Conservation (phyloP, 306 rosid genomes). For the Trichosanthes cucumerina region DNA sequence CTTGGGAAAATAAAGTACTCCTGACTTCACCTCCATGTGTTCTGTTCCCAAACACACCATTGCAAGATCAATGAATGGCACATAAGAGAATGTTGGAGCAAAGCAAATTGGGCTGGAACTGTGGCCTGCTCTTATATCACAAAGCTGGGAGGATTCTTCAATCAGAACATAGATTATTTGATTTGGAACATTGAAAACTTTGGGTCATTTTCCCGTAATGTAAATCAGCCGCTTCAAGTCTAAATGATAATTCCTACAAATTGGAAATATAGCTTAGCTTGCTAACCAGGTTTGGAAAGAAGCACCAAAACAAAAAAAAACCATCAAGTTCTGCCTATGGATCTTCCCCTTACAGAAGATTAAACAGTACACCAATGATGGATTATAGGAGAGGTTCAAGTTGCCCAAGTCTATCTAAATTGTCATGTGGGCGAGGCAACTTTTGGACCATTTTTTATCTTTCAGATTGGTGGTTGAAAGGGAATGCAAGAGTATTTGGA, state of each 20-base stretch:
- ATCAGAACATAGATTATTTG: not conserved
- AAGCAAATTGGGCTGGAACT: not conserved
- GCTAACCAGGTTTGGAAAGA: not conserved
- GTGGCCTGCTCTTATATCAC: not conserved
- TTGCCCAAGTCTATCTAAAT: not conserved
- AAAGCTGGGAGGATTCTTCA: not conserved
- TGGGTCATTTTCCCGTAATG: too few relatives aligned
- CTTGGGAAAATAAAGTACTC: not conserved
- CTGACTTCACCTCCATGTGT: not conserved
- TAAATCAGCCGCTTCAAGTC: not conserved
- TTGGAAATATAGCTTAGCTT: not conserved
- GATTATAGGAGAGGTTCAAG: not conserved
- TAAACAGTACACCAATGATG: not conserved
- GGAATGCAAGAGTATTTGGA: too few relatives aligned
- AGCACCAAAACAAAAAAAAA: not conserved
- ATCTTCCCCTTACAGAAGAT: not conserved
- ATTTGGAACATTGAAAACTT: too few relatives aligned
- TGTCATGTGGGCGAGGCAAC: not conserved
- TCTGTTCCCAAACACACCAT: not conserved
- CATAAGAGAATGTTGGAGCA: not conserved
- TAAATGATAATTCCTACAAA: not conserved
- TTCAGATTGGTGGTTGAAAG: too few relatives aligned
- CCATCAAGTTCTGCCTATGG: not conserved
- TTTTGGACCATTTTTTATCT: not conserved
- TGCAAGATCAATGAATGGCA: not conserved